Evolutionary conservation across 345 rosid genomes (phyloP), one percentile per base, ranked within the genome.

Genomic region (Bruguiera gymnorhiza): DNA sequence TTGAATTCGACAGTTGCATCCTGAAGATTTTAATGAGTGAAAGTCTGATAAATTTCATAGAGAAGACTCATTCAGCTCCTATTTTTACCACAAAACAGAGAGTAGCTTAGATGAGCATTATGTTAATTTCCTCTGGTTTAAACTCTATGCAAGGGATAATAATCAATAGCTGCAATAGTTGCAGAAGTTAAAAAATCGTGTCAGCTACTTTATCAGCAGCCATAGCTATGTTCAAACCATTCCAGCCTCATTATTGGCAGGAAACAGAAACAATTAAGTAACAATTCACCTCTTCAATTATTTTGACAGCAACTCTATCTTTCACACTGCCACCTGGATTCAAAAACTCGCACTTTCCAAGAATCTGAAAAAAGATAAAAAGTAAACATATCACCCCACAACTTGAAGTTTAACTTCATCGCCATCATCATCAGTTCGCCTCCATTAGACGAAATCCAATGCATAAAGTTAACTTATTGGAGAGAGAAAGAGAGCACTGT

Each of bases 271-370:
- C 57, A 60, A 37, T 24, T 9, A 52, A 75, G 58, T 37, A 61
- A 56, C 26, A 56, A 43, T 36, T 70, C 83, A 90, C 97, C 97
- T 92, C 98, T 82, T 92, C 83, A 71, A 92, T 88, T 63, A 95
- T 92, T 75, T 86, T 89, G 51, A 86, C 86, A 34, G 94, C 98
- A 74, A 92, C 97, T 78, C 97, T 85, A 69, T 92, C 97, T 76
- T 92, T 95, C 32, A 92, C 99, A 50, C 99, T 95, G 61, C 98
- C 99, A 59, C 99, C 99, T 7, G 99, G 99, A 83, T 92, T 92
- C 72, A 95, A 74, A 82, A 95, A 95, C 78, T 95, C 99, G 62
- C 98, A 92, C 69, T 95, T 90, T 3, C 92, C 99, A 31, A 90
- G 88, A 81, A 95, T 95, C 99, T 95, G 82, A 76, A 72, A 60